Conservation (phyloP, 2,329 filamentous ascomycete genomes). For the Penicillium sumatraense region DNA sequence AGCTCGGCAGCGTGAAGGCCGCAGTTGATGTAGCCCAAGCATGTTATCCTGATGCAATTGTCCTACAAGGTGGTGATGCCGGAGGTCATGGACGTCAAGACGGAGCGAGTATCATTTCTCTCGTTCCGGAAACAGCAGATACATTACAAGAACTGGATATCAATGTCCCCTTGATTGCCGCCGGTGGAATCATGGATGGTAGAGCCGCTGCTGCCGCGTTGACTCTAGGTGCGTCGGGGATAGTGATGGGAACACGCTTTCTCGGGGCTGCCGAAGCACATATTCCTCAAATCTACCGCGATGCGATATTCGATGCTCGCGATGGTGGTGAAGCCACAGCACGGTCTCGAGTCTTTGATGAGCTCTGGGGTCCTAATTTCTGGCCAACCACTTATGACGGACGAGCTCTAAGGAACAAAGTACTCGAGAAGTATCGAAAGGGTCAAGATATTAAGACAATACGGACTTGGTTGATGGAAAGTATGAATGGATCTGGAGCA, state of each 20-base stretch:
- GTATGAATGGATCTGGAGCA: not conserved
- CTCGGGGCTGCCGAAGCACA: conserved; percentile 56
- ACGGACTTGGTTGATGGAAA: conserved; percentile 4
- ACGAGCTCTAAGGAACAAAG: conserved; percentile 13
- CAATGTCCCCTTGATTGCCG: conserved; percentile 51
- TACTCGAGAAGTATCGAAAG: conserved; percentile 8
- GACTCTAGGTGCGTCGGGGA: conserved; percentile 55
- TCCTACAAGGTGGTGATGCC: conserved; percentile 22
- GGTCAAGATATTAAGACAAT: conserved; percentile 5
- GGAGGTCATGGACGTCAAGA: conserved; percentile 18
- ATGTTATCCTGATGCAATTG: conserved; percentile 19
- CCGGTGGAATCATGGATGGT: conserved; percentile 57
- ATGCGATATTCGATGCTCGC: conserved; percentile 50
- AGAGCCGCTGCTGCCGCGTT: conserved; percentile 53
- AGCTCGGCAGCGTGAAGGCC: conserved; percentile 14
- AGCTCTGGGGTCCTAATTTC: conserved; percentile 13
- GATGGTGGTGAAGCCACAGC: conserved; percentile 48
- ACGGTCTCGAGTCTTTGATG: conserved; percentile 20
- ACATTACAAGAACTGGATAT: conserved; percentile 13
- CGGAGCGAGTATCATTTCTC: conserved; percentile 13
- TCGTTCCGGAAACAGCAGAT: conserved; percentile 9
- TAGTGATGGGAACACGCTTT: conserved; percentile 65
- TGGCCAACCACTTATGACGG: conserved; percentile 20
- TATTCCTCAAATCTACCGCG: conserved; percentile 53
- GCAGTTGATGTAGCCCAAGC: conserved; percentile 12